A percentile compares a stretch with the other conserved stretches of the same genome.
These are phyloP conservation scores for Aquilaria yunnanensis DNA, from an alignment of 345 rosid genomes.

Conservation along the genomic window DNA sequence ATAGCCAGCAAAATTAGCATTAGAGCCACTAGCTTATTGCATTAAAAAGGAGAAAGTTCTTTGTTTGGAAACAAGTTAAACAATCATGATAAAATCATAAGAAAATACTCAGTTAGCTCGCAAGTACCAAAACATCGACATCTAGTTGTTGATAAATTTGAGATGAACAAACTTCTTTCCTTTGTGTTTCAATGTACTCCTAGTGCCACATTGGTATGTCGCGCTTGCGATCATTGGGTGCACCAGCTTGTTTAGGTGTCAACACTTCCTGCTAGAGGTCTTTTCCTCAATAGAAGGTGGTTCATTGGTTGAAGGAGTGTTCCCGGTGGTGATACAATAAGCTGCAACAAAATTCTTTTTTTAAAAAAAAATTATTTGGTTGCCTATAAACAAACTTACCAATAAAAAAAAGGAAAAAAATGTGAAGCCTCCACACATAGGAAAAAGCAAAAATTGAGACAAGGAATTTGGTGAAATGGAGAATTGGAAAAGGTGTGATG, in stretches of 20 bases:
- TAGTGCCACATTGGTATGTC: conserved; percentile 57
- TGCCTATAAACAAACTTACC: background rate
- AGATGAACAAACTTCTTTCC: conserved; percentile 48
- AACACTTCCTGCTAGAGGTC: conserved; percentile 23
- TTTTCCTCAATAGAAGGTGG: conserved; percentile 14
- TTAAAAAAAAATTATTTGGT: background rate
- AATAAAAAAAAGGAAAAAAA: background rate
- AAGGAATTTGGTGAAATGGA: no score
- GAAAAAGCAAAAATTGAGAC: no score
- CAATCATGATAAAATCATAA: background rate
- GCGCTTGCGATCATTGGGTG: conserved; percentile 12
- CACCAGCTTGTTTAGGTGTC: conserved; percentile 16
- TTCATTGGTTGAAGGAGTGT: conserved; percentile 27
- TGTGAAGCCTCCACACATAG: no score
- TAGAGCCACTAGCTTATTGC: conserved; percentile 32
- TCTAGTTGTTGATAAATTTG: conserved; percentile 35
- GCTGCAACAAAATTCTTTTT: conserved; percentile 20
- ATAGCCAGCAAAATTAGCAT: conserved; percentile 40
- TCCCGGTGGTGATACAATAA: conserved; percentile 51
- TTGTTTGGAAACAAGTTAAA: background rate
- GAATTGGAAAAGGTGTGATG: no score
- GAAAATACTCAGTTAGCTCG: background rate
- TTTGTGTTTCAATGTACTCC: conserved; percentile 47
- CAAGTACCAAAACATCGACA: conserved; percentile 43
- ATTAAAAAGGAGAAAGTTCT: conserved; percentile 3